Base-by-base conservation (phyloP, 352 stramenopile species). In the Phytophthora megakarya region DNA sequence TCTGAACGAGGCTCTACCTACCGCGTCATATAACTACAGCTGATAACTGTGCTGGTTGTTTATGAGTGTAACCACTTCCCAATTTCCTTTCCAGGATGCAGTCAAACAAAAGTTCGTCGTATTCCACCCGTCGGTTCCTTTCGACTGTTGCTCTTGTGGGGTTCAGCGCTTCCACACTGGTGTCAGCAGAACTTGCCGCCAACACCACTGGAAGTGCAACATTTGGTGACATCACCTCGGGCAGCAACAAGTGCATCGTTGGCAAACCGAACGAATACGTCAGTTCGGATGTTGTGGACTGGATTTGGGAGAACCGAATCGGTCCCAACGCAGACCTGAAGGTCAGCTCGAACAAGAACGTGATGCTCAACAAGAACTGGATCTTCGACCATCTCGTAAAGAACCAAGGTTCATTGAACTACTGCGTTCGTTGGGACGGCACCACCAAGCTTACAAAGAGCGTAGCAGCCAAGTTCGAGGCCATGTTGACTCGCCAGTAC, bases 401-500 rank as follows among this genome's bases (percentile, higher is more conserved):
- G 37, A 73, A 67, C 61, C 66, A 79, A 25, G 71, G 71, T 46
- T 69, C 69, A 23, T 50, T 79, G 37, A 74, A 70, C 67, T 76
- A 80, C 67, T 80, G 67, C 47, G 16, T 79, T 0, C 71, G 71
- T 15, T 79, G 71, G 71, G 63, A 79, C 51, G 67, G 58, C 25
- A 76, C 40, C 6, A 59, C 65, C 26, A 76, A 69, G 46, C 54
- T 79, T 1, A 35, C 58, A 5, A 76, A 76, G 49, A 52, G 51
- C 16, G 64, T 52, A 6, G 70, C 70, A 12, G 60, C 66, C 48
- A 78, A 75, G 57, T 72, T 76, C 44, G 22, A 75, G 47, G 48
- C 46, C 30, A 70, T 72, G 60, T 48, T 80, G 30, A 64, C 54
- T n/a, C 59, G 51, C 7, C 67, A 76, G 61, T 75, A 64, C 60